Base-by-base conservation (phyloP, 225 moss, liverwort and hornwort species). In the Bryum argenteum region DNA sequence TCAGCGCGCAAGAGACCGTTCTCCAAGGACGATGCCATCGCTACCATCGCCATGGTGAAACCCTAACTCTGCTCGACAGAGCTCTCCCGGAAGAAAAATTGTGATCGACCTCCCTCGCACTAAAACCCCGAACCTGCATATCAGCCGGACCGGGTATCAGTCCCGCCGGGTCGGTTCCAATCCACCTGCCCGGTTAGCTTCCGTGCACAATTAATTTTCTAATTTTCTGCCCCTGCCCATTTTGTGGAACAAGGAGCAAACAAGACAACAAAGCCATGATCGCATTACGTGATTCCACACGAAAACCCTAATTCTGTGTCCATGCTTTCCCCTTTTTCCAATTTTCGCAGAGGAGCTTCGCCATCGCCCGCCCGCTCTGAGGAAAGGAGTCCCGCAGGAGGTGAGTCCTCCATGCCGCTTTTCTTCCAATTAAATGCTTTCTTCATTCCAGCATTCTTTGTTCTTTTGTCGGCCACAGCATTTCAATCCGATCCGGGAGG, bases 11-110 rank as follows among this genome's bases (percentile, higher is more conserved):
- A 26, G 44, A 68, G 57, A 59, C 85, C 78, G 63, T 88, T 85
- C 58, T 75, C 65, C 47, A 70, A 15, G 26, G 51, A 58, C 16
- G 75, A 72, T 75, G 82, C 73, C 85, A 81, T 78, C 72, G 67
- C 63, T 33, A 33, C 33, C 77, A 85, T 69, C 45, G 67, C 37
- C 56, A 68, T 8, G 23, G 45, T 23, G 67, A 44, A 78, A 71
- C 78, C 75, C 78, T 78, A 82, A 61, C 42, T 41, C 22, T 24
- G 40, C 73, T 54, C 54, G 17, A 18, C 16, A 51, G 23, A 54
- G 33, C 33, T 33, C 33, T 33, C 33, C 5, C 4, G 33, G 33
- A 33, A 6, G 33, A 2, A 33, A 33, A 33, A 33, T 33, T 33
- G 33, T 2, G 5, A 28, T 28, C 5, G 3, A 28, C 28, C 28